Evolutionary conservation across 306 rosid genomes (phyloP), one percentile per base, ranked within the genome.

Genomic region (Quercus engelmannii): DNA sequence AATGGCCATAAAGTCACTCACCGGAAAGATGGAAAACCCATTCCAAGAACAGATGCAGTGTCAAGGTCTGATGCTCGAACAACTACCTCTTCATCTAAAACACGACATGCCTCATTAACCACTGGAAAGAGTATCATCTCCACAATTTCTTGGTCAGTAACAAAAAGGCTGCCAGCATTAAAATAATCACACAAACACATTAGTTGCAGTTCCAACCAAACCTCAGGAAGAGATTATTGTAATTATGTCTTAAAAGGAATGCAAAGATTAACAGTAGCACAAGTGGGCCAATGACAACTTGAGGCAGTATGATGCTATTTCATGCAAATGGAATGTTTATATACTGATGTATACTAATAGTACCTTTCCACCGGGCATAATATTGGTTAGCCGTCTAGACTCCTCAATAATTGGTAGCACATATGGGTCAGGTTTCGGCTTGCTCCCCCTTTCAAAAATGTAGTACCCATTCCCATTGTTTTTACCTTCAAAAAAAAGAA

Each of bases 111-210:
- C 87, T 96, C 99, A 28, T 96, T 96, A 57, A 93, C 99, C 69
- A 91, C 85, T 2, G 99, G 99, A 83, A 96, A 96, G 78, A 96
- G 94, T 71, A 96, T 59, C 94, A 96, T 93, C 90, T 91, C 99
- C 85, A 96, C 80, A 14, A 96, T 88, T 78, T 96, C 95, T 83
- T 89, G 93, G 82, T 96, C 99, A 15, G 97, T 85, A 82, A 96
- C 83, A 72, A 89, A 71, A 59, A 31, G 98, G 90, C 99, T 89
- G 92, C 85, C 68, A 76, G 51, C 4, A 33, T 18, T 35, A 76
- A 41, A 74, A 85, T 68, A 67, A 20, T 77, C 76, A 46, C 43
- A 21, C 10, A 69, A 35, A 78, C 3, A 33, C 30, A 51, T 79
- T 18, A 89, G 55, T 14, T 63, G 26, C 58, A 55, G 58, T 81